These are phyloP conservation scores for Physcomitrium patens DNA, from an alignment of 225 moss, liverwort and hornwort species.

Conservation along the genomic window DNA sequence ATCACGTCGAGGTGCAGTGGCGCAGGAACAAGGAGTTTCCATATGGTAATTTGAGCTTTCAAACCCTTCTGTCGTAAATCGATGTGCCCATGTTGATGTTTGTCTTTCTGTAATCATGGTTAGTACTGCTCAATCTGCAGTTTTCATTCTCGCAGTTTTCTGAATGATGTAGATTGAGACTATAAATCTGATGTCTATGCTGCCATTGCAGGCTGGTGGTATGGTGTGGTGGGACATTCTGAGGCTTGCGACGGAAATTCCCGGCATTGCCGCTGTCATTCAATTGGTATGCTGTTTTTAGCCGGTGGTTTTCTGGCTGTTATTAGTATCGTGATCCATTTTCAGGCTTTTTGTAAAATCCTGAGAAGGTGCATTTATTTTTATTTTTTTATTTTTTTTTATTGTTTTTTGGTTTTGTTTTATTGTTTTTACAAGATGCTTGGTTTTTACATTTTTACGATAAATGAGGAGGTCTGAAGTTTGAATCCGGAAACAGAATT, in stretches of 20 bases:
- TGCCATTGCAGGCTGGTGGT: slow-evolving; percentile 89
- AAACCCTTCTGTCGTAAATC: background rate
- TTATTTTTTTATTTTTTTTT: too few species aligned
- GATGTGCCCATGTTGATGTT: background rate
- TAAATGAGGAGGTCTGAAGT: too few species aligned
- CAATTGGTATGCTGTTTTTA: slow-evolving; percentile 48
- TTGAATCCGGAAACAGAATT: too few species aligned
- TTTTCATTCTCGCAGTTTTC: background rate
- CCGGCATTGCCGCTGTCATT: slow-evolving; percentile 79
- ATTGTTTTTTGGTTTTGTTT: too few species aligned
- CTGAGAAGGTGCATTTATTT: too few species aligned
- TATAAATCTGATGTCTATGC: background rate
- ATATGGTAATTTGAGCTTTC: slow-evolving; percentile 55
- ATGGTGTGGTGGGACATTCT: slow-evolving; percentile 88
- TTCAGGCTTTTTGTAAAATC: too few species aligned
- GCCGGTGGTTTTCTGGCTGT: background rate
- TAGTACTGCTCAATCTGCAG: background rate
- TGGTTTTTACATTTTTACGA: too few species aligned
- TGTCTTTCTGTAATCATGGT: background rate
- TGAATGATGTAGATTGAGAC: background rate
- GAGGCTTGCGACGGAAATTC: slow-evolving; percentile 68
- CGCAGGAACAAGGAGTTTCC: slow-evolving; percentile 94
- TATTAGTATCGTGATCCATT: too few species aligned
- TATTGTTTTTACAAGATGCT: too few species aligned
- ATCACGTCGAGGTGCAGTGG: slow-evolving; percentile 98